phyloP scores from a whole-genome alignment of 148 eudicot species.

The Arbutus unedo region DNA sequence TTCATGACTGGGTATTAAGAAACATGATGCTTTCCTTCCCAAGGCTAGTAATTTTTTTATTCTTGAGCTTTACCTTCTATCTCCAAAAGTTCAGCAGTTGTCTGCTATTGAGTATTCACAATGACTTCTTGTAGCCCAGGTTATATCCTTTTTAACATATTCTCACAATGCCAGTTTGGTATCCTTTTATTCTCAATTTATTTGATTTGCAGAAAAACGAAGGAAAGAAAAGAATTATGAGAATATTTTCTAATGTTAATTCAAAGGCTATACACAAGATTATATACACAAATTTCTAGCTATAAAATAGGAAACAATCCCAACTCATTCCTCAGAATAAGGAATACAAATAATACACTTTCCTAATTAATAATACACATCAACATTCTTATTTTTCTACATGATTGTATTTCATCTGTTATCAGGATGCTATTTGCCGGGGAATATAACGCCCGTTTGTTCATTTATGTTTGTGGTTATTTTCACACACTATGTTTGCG shows the following conservation, averaged over 20 bases:
- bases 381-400: no score
- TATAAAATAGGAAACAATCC: no score
- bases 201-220: no score
- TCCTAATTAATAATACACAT: no score
- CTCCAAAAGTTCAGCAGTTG: neutral
- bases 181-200: neutral
- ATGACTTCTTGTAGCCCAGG: neutral
- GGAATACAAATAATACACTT: no score
- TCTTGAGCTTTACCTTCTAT: constrained; percentile 7
- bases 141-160: neutral
- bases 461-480: neutral
- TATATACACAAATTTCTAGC: no score
- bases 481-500: neutral
- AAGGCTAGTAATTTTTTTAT: neutral
- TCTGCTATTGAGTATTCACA: neutral
- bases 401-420: neutral
- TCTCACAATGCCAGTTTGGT: neutral
- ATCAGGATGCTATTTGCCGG: neutral
- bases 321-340: no score
- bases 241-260: no score
- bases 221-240: no score
- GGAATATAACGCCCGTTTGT: neutral
- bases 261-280: no score
- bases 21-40: neutral
- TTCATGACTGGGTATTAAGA: neutral